These are phyloP conservation scores for Pseudopithomyces maydicus DNA, from an alignment of 2,329 filamentous ascomycete species.

Conservation along the genomic window DNA sequence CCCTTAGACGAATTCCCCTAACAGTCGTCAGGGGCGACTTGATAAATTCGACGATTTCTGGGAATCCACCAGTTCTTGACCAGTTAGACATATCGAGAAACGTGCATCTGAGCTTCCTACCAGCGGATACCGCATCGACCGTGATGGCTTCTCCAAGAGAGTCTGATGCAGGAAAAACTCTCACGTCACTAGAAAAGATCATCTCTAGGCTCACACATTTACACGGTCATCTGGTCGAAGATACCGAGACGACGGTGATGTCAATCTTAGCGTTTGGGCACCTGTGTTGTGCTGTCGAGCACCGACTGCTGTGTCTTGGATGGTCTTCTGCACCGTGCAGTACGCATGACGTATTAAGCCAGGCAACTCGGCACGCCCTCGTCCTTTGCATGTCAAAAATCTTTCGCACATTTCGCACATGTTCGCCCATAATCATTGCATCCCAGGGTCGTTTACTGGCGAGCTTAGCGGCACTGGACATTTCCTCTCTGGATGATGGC, in stretches of 20 bases:
- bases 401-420: neutral
- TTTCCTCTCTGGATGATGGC: too few relatives aligned
- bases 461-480: neutral
- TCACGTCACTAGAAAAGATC: neutral
- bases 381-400: neutral
- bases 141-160: neutral
- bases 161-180: neutral
- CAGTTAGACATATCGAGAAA: neutral
- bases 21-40: neutral
- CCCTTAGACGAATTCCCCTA: too few relatives aligned
- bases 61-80: neutral
- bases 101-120: neutral
- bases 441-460: neutral
- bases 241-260: neutral
- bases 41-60: neutral
- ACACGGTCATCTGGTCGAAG: neutral
- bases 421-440: neutral
- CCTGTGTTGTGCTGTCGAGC: neutral
- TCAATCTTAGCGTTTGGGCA: neutral
- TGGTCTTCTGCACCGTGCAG: too few relatives aligned
- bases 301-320: neutral
- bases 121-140: neutral
- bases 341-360: neutral
- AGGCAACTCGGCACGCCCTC: neutral
- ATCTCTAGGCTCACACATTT: neutral